Evolutionary conservation across 306 rosid genomes (phyloP).

Genomic region (Inga leiocalycina): DNA sequence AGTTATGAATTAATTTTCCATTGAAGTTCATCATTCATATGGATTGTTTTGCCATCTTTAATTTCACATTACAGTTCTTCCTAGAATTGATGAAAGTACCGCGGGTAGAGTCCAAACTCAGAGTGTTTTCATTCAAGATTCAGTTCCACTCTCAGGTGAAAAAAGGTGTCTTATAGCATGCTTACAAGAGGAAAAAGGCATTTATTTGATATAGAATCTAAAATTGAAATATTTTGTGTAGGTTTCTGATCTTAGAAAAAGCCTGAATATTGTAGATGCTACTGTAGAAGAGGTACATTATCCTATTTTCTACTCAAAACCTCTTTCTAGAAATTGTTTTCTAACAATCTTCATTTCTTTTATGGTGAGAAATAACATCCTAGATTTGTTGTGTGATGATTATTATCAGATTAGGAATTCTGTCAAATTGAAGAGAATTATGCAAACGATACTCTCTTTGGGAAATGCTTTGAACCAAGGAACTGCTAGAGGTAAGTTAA

Average conservation of each 20-base stretch:
- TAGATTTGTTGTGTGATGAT: constrained; percentile 29
- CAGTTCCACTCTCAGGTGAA: constrained; percentile 83
- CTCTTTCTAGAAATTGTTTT: constrained; percentile 26
- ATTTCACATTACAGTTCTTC: constrained; percentile 66
- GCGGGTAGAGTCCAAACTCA: constrained; percentile 85
- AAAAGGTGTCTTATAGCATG: constrained; percentile 1
- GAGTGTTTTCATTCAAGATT: constrained; percentile 85
- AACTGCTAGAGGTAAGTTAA: constrained; percentile 85
- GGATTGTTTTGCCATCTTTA: constrained; percentile 22
- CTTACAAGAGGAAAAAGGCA: constrained; percentile 9
- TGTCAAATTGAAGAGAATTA: constrained; percentile 84
- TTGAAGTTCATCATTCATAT: neutral
- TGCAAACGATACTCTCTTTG: constrained; percentile 93
- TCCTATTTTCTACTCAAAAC: constrained; percentile 31
- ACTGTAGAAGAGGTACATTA: constrained; percentile 81
- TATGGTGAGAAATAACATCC: constrained; percentile 19
- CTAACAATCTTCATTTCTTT: neutral
- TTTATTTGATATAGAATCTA: constrained; percentile 36
- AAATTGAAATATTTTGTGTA: constrained; percentile 40
- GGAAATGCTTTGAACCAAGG: constrained; percentile 99
- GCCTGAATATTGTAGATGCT: constrained; percentile 69
- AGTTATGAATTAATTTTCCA: neutral
- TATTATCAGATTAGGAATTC: constrained; percentile 77
- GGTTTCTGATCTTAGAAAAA: constrained; percentile 80
- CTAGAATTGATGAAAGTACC: constrained; percentile 81